phyloP scores from a whole-genome alignment of 2,329 filamentous ascomycete genomes.

The Didymella lethalis region DNA sequence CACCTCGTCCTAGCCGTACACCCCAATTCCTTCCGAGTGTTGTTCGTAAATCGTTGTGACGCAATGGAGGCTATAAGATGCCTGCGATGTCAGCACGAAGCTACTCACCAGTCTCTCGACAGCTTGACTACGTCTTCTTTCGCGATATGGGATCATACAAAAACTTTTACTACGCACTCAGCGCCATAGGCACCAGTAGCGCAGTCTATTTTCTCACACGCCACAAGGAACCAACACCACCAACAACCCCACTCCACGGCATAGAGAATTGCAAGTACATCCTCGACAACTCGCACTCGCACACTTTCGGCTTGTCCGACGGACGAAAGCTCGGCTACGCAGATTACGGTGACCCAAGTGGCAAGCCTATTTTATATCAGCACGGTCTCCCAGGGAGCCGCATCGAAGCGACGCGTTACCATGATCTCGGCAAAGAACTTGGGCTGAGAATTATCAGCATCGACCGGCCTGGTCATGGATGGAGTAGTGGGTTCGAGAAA shows the following conservation, averaged over 20 bases:
- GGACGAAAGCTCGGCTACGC: conserved; percentile 50
- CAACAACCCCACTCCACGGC: background rate
- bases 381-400: conserved; percentile 46
- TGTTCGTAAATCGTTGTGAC: background rate
- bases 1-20: background rate
- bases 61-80: background rate
- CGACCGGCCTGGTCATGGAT: conserved; percentile 42
- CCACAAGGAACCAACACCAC: background rate
- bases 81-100: background rate
- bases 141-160: background rate
- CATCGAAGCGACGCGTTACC: conserved; percentile 36
- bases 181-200: background rate
- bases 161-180: conserved; percentile 2
- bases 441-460: conserved; percentile 37
- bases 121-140: background rate
- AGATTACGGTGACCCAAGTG: conserved; percentile 40
- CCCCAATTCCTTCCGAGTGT: background rate
- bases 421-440: conserved; percentile 32
- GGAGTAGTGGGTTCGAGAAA: conserved; percentile 30
- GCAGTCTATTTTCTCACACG: conserved; percentile 2
- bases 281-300: conserved; percentile 38
- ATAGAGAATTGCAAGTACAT: conserved; percentile 9
- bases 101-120: too few relatives aligned
- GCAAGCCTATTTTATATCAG: conserved; percentile 38
- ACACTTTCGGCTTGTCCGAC: conserved; percentile 44